Evolutionary conservation across 805 yeast genomes (phyloP), one percentile per base, ranked within the genome.

Genomic region (Barnettozyma siamensis): DNA sequence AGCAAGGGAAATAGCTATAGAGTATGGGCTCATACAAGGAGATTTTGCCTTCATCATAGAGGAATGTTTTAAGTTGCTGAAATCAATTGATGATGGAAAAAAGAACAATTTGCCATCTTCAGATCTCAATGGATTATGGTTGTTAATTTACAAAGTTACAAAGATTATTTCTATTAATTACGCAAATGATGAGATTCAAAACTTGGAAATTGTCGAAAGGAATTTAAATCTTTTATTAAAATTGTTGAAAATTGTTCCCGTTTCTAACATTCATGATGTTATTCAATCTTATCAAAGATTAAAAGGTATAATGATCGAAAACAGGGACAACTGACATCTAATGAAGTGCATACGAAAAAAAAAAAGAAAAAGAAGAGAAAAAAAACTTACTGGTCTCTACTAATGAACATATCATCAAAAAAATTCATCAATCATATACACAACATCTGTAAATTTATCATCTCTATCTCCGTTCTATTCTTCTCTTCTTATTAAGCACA

Each of bases 81-180:
- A 32, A 3, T 20, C 32, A 29, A 29, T 29, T 7, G 31, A 26
- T 11, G 12, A 9, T 5, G 11, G 11, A 13, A 26, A 13, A 9
- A 13, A 26, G 12, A 26, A 29, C 13, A 29, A 26, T 15, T 23
- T 17, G 8, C 17, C 30, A 7, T 27, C 30, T 10, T n/a, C 34
- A 8, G 31, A 15, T 27, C 7, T 20, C 19, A 35, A 11, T 33
- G 61, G 63, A 15, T 62, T 67, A 36, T 88, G 96, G 95, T 68
- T 79, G 13, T 51, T 69, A 9, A 44, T 80, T 7, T 43, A 37
- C 21, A 40, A 43, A 34, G 43, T 43, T 5, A 31, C 39, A 2
- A 43, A 43, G 13, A 27, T 43, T 2, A 27, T 37, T 7, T 30
- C 36, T 11, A 42, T 42, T 19, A 42, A 42, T 21, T 42, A 34